Conservation (phyloP, 306 rosid species). For the Rubus idaeus region DNA sequence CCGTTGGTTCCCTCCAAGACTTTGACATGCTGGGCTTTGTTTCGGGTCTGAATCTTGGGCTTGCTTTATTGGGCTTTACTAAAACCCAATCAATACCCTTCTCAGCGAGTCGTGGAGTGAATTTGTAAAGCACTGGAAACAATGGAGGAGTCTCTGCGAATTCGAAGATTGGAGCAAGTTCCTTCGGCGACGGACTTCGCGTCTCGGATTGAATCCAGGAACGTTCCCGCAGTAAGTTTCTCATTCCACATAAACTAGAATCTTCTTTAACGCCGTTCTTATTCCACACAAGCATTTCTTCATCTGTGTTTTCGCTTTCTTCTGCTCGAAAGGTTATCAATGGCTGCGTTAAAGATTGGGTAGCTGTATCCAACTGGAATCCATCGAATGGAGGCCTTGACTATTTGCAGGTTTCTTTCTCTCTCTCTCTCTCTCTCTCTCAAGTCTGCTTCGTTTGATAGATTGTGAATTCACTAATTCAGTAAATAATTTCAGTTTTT, state of each 20-base stretch:
- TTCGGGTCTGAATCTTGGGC: neutral
- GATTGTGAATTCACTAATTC: neutral
- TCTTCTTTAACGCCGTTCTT: neutral
- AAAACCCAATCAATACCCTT: too few relatives aligned
- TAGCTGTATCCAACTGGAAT: slow-evolving; percentile 65
- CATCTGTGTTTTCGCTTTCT: neutral
- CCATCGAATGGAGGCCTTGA: slow-evolving; percentile 72
- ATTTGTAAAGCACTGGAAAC: neutral
- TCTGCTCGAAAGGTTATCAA: slow-evolving; percentile 49
- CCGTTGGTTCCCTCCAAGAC: neutral
- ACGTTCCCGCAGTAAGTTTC: slow-evolving; percentile 47
- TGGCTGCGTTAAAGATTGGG: slow-evolving; percentile 67
- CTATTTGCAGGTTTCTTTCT: slow-evolving; percentile 61
- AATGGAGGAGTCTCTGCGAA: slow-evolving; percentile 45
- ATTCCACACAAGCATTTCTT: neutral
- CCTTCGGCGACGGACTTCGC: slow-evolving; percentile 43
- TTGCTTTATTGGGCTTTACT: neutral
- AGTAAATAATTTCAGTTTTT: neutral
- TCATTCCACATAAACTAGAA: neutral
- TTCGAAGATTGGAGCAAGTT: slow-evolving; percentile 51
- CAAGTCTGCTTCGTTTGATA: neutral
- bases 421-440: too few relatives aligned
- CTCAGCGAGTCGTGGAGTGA: neutral
- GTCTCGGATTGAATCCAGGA: slow-evolving; percentile 38
- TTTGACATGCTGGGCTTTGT: neutral